A percentile compares a stretch with the other conserved stretches of the same genome.
phyloP scores from a whole-genome alignment of 805 yeast genomes.

The Yarrowia osloensis region DNA sequence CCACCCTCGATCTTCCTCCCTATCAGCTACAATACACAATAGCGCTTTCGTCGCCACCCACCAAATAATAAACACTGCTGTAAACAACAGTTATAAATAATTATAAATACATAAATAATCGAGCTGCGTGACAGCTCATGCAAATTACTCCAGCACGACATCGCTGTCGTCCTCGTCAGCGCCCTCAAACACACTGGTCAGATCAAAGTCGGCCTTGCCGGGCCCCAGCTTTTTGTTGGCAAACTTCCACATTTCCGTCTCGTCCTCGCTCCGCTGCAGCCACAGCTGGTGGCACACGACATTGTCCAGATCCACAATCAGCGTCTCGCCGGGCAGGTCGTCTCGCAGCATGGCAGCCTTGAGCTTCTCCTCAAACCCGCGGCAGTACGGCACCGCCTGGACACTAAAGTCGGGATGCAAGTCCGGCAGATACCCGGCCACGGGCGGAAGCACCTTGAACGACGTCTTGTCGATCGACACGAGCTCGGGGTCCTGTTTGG shows the following conservation, averaged over 20 bases:
- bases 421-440: slow-evolving; percentile 37
- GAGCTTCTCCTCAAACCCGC: slow-evolving; percentile 36
- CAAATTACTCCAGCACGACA: neutral
- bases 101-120: slow-evolving; percentile 17
- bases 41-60: no score
- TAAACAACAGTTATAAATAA: neutral
- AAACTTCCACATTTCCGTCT: slow-evolving; percentile 20
- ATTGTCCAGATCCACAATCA: slow-evolving; percentile 27
- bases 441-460: slow-evolving; percentile 34
- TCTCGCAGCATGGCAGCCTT: slow-evolving; percentile 36
- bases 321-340: slow-evolving; percentile 25
- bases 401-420: slow-evolving; percentile 38
- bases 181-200: neutral
- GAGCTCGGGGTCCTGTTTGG: neutral
- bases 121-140: slow-evolving; percentile 1
- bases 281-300: slow-evolving; percentile 23
- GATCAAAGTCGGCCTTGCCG: slow-evolving; percentile 18
- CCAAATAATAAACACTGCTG: no score
- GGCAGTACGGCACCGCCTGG: slow-evolving; percentile 36
- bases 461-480: slow-evolving; percentile 19
- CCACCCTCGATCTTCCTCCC: no score
- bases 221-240: slow-evolving; percentile 28
- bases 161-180: slow-evolving; percentile 1
- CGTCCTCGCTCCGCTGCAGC: slow-evolving; percentile 17
- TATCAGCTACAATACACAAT: no score